Evolutionary conservation across 2,329 filamentous ascomycete genomes (phyloP), one percentile per base, ranked within the genome.

Genomic region (Pseudogymnoascus sp.): DNA sequence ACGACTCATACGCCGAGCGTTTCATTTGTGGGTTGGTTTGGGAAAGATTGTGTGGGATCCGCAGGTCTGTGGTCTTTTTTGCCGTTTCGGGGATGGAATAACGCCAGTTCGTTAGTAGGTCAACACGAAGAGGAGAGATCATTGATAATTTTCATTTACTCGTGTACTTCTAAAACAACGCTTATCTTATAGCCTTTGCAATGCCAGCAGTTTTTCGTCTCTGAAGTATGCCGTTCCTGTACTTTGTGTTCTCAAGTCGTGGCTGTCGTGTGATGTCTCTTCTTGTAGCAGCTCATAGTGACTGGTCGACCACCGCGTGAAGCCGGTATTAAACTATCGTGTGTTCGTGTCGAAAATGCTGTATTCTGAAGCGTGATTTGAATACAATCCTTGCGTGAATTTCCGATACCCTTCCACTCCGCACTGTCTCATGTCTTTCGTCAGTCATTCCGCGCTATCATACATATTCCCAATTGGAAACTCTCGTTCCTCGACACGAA

Each of bases 71-170:
- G 46, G 14, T 12, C 46, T 10, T 8, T 2, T 31, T 26, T 50
- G 26, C 10, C 22, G 11, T 24, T 50, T 50, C 6, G 6, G 12
- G 46, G n/a, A 53, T 31, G 46, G 46, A 53, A 53, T 31, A 53
- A 53, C 43, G 26, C 46, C 26, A 31, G 46, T 24, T 28, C 46
- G 24, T 50, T 50, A 53, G 26, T 53, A 19, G 46, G 46, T 53
- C 14, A 31, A 53, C n/a, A 53, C n/a, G 46, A 53, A 53, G 24
- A 53, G 46, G 46, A 53, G 8, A 31, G 46, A 31, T 53, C 46
- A 53, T 53, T 19, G 11, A 53, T 53, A 53, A 26, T 53, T 53
- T 53, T 53, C 46, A 53, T 53, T 53, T 53, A 31, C 46, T 31
- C 24, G 26, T 53, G 46, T 53, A 53, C 46, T 53, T 53, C 26